These are phyloP conservation scores for Verticillium nonalfalfae DNA, from an alignment of 2,329 filamentous ascomycete genomes.

Conservation along the genomic window DNA sequence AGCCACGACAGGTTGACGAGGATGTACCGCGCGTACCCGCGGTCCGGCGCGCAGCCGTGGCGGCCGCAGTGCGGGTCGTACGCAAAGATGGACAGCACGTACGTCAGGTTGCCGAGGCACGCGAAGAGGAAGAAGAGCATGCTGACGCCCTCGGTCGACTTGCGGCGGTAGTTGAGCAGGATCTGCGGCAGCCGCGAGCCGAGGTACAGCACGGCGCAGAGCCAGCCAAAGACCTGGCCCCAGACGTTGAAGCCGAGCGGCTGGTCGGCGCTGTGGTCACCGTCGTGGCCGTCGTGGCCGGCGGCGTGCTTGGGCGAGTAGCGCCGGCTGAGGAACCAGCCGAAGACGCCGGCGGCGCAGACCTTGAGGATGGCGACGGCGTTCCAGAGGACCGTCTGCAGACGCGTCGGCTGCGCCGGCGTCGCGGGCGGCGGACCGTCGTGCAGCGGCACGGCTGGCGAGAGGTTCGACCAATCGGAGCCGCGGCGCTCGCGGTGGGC, in stretches of 20 bases:
- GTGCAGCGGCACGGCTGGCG: conserved; percentile 75
- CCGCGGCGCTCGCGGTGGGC: conserved; percentile 37
- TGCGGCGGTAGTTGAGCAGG: conserved; percentile 84
- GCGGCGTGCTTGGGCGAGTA: conserved; percentile 28
- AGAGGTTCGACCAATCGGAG: conserved; percentile 58
- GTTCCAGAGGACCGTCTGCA: conserved; percentile 67
- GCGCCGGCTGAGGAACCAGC: conserved; percentile 70
- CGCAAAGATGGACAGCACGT: conserved; percentile 85
- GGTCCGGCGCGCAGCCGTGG: conserved; percentile 54
- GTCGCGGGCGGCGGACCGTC: conserved; percentile 36
- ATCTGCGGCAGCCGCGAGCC: conserved; percentile 86
- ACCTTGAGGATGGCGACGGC: conserved; percentile 71
- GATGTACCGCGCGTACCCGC: conserved; percentile 77
- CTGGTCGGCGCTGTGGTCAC: conserved; percentile 33
- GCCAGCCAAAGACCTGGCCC: conserved; percentile 89
- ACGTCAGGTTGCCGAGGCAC: conserved; percentile 90
- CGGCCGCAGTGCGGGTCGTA: conserved; percentile 68
- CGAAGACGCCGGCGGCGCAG: conserved; percentile 72
- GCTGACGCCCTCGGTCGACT: conserved; percentile 88
- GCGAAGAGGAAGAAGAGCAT: conserved; percentile 96
- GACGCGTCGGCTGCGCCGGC: conserved; percentile 38
- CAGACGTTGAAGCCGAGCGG: conserved; percentile 61
- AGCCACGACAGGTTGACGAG: conserved; percentile 90
- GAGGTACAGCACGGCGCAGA: conserved; percentile 85
- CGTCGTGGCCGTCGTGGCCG: conserved; percentile 31